Base-by-base conservation (phyloP, 805 yeast genomes). In the Metschnikowia picachoensis region DNA sequence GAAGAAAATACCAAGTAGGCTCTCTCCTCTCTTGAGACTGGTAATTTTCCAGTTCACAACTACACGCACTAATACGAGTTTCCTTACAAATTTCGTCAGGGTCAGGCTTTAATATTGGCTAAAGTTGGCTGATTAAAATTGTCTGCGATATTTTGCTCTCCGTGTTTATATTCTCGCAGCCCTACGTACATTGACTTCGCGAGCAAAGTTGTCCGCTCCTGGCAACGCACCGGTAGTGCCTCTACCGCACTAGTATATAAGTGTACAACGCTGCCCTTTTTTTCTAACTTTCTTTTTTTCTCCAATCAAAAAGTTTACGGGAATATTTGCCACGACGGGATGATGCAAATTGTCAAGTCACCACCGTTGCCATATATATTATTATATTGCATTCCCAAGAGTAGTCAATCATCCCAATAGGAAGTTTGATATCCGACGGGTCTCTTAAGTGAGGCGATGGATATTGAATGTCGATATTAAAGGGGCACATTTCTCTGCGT, bases 321-420 rank as follows among this genome's bases (percentile, higher is more conserved):
- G 80, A 77, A 69, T 68, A 70, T 75, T 76, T 79, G 84, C 84
- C 84, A 79, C 84, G 84, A 70, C 83, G 83, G 67, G 76, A 66
- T 74, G 73, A 77, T 73, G 79, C 66, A 73, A 49, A 73, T 72
- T 71, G 72, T 75, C 82, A 77, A 77, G 81, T 77, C 74, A 72
- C 69, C 66, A 71, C 66, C 83, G 83, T 78, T 79, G 84, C 84
- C 84, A 79, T 78, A 56, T 52, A 58, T 61, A 60, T 64, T 10
- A 64, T 58, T 56, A 55, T 58, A 59, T 54, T 59, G 58, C 64
- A 62, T 71, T 78, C 79, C 83, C 83, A 67, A 79, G 81, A 79
- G 49, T 49, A 68, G 60, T 44, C 55, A 67, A 37, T 52, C 34
- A 39, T 66, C 83, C 82, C 70, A 61, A 66, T 73, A 78, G 83